Evolutionary conservation across 768 basidiomycete species (phyloP).

Genomic region (Mycena polygramma): DNA sequence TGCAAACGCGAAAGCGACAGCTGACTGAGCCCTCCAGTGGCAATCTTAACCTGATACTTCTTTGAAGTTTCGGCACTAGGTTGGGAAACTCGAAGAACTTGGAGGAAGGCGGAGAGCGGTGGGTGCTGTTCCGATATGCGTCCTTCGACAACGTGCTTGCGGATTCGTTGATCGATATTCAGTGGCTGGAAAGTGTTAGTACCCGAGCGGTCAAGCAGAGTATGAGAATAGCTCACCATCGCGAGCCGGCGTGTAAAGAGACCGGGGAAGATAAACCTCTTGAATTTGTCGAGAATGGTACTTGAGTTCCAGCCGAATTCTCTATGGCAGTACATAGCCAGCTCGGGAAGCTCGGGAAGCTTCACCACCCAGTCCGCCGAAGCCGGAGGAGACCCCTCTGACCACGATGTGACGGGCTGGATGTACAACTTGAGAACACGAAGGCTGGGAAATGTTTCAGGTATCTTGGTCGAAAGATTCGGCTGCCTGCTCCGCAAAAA

Average conservation of each 20-base stretch:
- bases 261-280: conserved; percentile 12
- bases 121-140: not conserved
- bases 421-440: conserved; percentile 21
- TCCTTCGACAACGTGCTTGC: not conserved
- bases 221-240: not conserved
- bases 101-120: not conserved
- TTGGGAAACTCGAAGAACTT: not conserved
- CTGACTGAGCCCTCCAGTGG: not conserved
- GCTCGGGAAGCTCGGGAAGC: conserved; percentile 25
- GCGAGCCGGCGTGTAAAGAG: not conserved
- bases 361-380: not conserved
- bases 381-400: not conserved
- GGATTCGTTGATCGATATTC: not conserved
- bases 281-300: not conserved
- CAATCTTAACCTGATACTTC: not conserved
- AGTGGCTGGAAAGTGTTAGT: not conserved
- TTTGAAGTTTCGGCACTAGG: no score
- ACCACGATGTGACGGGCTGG: conserved; percentile 28
- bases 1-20: not conserved
- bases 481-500: conserved; percentile 2
- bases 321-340: conserved; percentile 20
- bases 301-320: conserved; percentile 30
- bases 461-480: conserved; percentile 11
- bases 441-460: conserved; percentile 25
- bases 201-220: not conserved